Percentiles rank a stretch among this genome's conserved stretches.
Evolutionary conservation across 2,329 filamentous ascomycete genomes (phyloP).

Genomic region (Ophiostoma montium): DNA sequence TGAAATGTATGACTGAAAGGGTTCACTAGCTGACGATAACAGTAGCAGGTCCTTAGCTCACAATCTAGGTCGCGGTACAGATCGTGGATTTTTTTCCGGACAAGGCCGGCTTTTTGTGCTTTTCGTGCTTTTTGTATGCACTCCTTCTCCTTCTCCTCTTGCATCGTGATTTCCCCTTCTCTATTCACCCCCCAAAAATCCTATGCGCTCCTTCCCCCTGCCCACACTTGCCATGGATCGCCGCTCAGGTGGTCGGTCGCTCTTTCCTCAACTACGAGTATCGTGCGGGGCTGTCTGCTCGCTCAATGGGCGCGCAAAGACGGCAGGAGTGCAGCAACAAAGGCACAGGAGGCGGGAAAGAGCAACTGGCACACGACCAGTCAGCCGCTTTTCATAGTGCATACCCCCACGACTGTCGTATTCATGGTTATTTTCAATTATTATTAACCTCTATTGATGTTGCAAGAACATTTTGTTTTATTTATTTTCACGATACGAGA

Average conservation of each 20-base stretch:
- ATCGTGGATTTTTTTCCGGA: slow-evolving; percentile 1
- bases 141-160: neutral
- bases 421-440: too few species aligned
- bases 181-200: neutral
- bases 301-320: neutral
- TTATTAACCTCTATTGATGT: too few species aligned
- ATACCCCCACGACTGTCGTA: too few species aligned
- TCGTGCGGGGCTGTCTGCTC: slow-evolving; percentile 9
- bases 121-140: too few species aligned
- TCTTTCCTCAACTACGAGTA: neutral
- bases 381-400: neutral
- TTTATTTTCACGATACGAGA: too few species aligned
- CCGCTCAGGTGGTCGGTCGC: neutral
- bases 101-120: too few species aligned
- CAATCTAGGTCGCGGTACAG: too few species aligned
- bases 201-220: neutral
- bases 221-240: neutral
- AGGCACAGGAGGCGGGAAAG: neutral
- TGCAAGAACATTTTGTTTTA: too few species aligned
- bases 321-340: neutral
- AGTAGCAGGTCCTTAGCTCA: neutral
- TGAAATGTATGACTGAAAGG: too few species aligned
- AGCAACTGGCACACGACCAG: neutral
- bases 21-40: too few species aligned
- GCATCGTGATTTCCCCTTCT: neutral